Conservation (phyloP, 352 stramenopile genomes). For the Pythium sukuiense region DNA sequence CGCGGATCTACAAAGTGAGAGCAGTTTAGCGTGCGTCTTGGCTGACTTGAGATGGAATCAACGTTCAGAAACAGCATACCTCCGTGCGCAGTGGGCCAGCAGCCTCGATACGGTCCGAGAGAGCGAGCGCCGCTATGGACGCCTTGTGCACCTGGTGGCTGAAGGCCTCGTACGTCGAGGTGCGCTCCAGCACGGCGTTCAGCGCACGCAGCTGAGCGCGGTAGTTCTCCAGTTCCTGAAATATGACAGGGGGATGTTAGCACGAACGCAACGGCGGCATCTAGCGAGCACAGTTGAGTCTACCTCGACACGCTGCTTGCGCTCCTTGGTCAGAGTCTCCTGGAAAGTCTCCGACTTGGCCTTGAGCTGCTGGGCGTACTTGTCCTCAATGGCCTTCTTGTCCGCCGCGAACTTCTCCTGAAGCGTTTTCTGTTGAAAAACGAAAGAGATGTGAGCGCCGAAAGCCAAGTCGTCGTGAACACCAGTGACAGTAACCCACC, state of each 20-base stretch:
- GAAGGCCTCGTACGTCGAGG: slow-evolving; percentile 81
- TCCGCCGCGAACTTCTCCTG: slow-evolving; percentile 59
- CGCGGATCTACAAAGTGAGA: slow-evolving; percentile 41
- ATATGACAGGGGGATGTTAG: background rate
- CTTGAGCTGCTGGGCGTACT: slow-evolving; percentile 44
- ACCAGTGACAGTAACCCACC: slow-evolving; percentile 10
- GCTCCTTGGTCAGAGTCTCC: slow-evolving; percentile 57
- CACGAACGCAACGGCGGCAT: background rate
- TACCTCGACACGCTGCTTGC: slow-evolving; percentile 53
- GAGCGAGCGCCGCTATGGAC: slow-evolving; percentile 70
- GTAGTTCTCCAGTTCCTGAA: slow-evolving; percentile 61
- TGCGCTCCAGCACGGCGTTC: slow-evolving; percentile 67
- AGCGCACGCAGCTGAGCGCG: slow-evolving; percentile 63
- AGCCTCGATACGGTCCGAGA: slow-evolving; percentile 82
- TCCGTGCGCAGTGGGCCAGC: slow-evolving; percentile 65
- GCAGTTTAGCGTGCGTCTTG: background rate
- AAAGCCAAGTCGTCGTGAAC: background rate
- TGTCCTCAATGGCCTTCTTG: slow-evolving; percentile 64
- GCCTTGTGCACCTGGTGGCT: slow-evolving; percentile 86
- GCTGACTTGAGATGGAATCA: background rate
- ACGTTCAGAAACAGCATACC: slow-evolving; percentile 20
- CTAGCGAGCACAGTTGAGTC: background rate
- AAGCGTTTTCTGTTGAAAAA: slow-evolving; percentile 37
- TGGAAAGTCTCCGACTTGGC: slow-evolving; percentile 59
- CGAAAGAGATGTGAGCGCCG: background rate